Percentiles rank a stretch among this genome's conserved stretches.
Conservation (phyloP, 2,329 filamentous ascomycete species). For the Triangularia setosa region DNA sequence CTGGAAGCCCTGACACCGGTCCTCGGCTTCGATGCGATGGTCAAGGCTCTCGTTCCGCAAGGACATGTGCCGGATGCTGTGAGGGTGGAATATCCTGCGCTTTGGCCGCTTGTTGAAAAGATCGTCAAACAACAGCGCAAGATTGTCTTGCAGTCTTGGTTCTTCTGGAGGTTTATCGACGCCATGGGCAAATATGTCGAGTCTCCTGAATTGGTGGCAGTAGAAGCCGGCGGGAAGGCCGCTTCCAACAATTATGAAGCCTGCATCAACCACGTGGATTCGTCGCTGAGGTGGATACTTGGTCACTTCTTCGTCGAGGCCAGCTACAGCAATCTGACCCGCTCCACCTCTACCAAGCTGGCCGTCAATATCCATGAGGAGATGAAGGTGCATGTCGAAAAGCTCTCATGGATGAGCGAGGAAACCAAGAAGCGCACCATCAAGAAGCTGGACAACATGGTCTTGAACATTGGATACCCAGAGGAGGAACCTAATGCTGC, state of each 20-base stretch:
- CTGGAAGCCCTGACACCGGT: neutral
- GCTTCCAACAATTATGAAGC: conserved; percentile 34
- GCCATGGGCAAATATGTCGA: neutral
- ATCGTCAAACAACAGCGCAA: neutral
- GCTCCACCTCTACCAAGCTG: conserved; percentile 63
- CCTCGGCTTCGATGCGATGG: neutral
- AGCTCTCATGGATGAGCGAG: conserved; percentile 61
- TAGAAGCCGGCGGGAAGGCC: neutral
- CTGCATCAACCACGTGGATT: conserved; percentile 51
- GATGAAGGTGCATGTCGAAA: conserved; percentile 57
- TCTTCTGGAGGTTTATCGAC: neutral
- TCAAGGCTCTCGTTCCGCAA: neutral
- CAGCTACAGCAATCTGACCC: conserved; percentile 63
- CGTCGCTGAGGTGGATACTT: conserved; percentile 58
- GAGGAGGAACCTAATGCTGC: conserved; percentile 35
- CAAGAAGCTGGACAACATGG: conserved; percentile 63
- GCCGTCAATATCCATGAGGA: conserved; percentile 66
- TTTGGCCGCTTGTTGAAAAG: neutral
- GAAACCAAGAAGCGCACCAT: conserved; percentile 56
- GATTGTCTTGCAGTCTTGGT: neutral
- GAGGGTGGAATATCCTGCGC: neutral
- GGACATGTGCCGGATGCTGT: neutral
- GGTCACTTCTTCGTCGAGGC: conserved; percentile 68
- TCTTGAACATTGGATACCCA: conserved; percentile 62
- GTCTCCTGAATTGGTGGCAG: neutral